Base-by-base conservation (phyloP, 768 basidiomycete species). In the Tylopilus plumbeoviolaceoides region DNA sequence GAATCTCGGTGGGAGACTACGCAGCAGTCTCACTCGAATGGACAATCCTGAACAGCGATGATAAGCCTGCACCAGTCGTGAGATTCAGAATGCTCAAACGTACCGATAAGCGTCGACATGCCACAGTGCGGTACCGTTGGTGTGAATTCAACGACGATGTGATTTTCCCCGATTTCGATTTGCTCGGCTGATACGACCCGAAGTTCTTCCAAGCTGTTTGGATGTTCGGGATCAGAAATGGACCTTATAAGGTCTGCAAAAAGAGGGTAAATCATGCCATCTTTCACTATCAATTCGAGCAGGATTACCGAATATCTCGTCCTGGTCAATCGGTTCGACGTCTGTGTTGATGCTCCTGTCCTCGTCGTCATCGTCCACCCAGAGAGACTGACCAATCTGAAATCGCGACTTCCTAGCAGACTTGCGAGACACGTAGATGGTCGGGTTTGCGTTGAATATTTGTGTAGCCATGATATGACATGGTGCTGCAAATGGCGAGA, bases 91-190 rank as follows among this genome's bases (percentile, higher is more conserved):
- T 18, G 10, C 12, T 18, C n/a, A 0, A 36, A 20, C 7, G 33
- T 59, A 89, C 95, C 95, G 51, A 99, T 98, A 47, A 98, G 74
- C 3, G 95, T 98, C 10, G 93, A 95, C 91, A 94, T 93, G 45
- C 93, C 93, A 58, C 95, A 98, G 64, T 98, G 95, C 10, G 97
- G 95, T 15, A 97, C 91, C 0, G 97, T 98, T 4, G 97, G 95
- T 6, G 97, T 98, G 64, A 98, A 95, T 65, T 95, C 93, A 57
- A 99, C 86, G 33, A 80, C 75, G 47, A 99, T 76, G 48, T 78
- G 78, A 57, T 93, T 88, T n/a, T 71, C 64, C 31, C 62, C 70
- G 36, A 87, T 72, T 12, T 73, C 71, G 53, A 98, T 85, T 63
- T 98, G 95, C 10, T 91, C 84, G 7, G 85, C 82, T 44, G 92